A percentile compares a stretch with the other conserved stretches of the same genome.
Evolutionary conservation across 768 basidiomycete genomes (phyloP).

Genomic region (Boletus rubescentipes): DNA sequence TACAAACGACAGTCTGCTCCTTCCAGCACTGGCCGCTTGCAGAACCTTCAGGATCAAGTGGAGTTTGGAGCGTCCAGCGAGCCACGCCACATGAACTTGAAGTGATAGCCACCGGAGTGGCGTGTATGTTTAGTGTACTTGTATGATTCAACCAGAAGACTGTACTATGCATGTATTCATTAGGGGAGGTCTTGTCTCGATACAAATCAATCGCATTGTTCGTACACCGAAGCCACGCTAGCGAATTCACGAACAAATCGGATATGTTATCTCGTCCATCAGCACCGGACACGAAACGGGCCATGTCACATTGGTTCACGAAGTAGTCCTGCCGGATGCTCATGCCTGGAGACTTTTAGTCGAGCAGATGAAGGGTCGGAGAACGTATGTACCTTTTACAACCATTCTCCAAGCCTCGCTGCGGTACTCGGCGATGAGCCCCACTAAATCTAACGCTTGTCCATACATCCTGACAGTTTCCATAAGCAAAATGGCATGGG

Average conservation of each 20-base stretch:
- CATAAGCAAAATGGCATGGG: slow-evolving; percentile 97
- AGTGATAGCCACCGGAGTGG: too few species aligned
- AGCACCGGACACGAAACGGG: slow-evolving; percentile 68
- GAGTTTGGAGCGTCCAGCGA: too few species aligned
- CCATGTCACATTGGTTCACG: slow-evolving; percentile 88
- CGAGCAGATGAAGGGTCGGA: not conserved
- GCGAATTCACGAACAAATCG: slow-evolving; percentile 96
- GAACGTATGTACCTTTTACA: slow-evolving; percentile 67
- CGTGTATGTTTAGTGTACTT: too few species aligned
- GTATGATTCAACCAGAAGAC: too few species aligned
- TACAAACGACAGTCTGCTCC: too few species aligned
- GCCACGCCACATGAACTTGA: too few species aligned
- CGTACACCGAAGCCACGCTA: slow-evolving; percentile 83
- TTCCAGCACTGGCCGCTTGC: too few species aligned
- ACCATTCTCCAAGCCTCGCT: slow-evolving; percentile 95
- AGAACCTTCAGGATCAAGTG: too few species aligned
- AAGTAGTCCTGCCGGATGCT: slow-evolving; percentile 96
- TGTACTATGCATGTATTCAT: too few species aligned
- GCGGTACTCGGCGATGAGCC: slow-evolving; percentile 92
- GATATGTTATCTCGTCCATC: slow-evolving; percentile 83
- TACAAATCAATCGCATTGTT: slow-evolving; percentile 91
- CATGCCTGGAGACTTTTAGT: slow-evolving; percentile 63
- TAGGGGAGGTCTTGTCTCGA: too few species aligned
- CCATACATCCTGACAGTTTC: slow-evolving; percentile 98
- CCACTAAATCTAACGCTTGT: slow-evolving; percentile 90